Evolutionary conservation across 495 filamentous ascomycete genomes (phyloP).

Genomic region (Xylaria acuta): DNA sequence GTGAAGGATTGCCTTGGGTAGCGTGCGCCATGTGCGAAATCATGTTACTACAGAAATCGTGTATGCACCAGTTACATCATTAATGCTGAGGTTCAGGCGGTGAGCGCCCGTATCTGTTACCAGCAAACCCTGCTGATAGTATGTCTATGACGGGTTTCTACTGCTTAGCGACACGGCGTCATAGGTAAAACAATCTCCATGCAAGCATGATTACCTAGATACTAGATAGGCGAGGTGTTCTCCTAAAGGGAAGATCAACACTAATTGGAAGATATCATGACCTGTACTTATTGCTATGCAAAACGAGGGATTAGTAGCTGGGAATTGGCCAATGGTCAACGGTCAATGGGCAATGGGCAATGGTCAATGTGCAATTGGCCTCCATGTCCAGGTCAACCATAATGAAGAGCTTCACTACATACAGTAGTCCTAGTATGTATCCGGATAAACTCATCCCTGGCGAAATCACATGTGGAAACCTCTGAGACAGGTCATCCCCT

Average conservation of each 20-base stretch:
- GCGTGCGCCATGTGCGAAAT: constrained; percentile 13
- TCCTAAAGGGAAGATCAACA: background rate
- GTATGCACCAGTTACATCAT: constrained; percentile 17
- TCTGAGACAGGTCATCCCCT: constrained; percentile 19
- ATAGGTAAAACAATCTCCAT: constrained; percentile 3
- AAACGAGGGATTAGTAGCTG: background rate
- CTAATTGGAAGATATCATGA: background rate
- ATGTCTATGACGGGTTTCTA: background rate
- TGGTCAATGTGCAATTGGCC: background rate
- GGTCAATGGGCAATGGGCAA: background rate
- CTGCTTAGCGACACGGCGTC: constrained; percentile 3
- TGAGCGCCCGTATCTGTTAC: constrained; percentile 15
- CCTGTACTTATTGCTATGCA: background rate
- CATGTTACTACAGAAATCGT: constrained; percentile 7
- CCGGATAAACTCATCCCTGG: background rate
- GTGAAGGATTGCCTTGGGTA: background rate
- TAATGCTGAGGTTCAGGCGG: constrained; percentile 7
- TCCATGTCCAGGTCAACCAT: background rate
- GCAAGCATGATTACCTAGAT: background rate
- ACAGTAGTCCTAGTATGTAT: background rate
- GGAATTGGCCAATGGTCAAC: background rate
- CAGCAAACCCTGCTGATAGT: background rate
- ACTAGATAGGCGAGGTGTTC: constrained; percentile 4
- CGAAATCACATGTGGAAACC: constrained; percentile 19
- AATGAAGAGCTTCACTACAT: background rate